These are phyloP conservation scores for Cymbopogon citratus DNA, from an alignment of 176 grass and related monocot species.

Conservation along the genomic window DNA sequence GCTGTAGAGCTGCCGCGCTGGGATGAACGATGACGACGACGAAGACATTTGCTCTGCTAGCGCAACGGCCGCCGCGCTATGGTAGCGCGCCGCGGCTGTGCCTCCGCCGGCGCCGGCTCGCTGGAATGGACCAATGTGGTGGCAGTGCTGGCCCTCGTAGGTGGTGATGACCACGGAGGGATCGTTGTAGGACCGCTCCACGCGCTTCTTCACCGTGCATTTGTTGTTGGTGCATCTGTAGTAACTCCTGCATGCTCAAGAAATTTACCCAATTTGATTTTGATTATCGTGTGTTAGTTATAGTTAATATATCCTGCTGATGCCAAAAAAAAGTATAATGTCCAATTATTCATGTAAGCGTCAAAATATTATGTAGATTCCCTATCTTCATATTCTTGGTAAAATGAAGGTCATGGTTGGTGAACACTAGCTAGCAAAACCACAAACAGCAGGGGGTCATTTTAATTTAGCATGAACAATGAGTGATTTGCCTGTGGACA, in stretches of 20 bases:
- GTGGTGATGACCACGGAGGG: constrained; percentile 81
- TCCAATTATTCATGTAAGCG: no score
- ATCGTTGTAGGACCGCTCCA: constrained; percentile 75
- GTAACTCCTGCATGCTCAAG: constrained; percentile 82
- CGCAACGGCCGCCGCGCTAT: constrained; percentile 30
- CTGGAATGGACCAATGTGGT: constrained; percentile 49
- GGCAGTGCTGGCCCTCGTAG: constrained; percentile 92
- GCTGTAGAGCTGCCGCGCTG: constrained; percentile 22
- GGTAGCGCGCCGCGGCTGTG: constrained; percentile 5
- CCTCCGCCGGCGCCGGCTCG: neutral
- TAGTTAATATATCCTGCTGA: no score
- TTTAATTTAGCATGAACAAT: neutral
- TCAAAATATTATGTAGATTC: neutral
- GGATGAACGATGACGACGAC: constrained; percentile 15
- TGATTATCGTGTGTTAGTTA: neutral
- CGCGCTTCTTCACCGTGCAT: constrained; percentile 92
- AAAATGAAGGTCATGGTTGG: neutral
- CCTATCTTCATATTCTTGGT: neutral
- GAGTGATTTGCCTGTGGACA: neutral
- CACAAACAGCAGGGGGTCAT: neutral
- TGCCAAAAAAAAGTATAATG: no score
- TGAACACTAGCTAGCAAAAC: neutral
- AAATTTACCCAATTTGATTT: neutral
- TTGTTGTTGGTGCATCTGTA: constrained; percentile 83
- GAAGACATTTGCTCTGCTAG: constrained; percentile 46